phyloP scores from a whole-genome alignment of 129 eudicot genomes.

The Mikania micrantha region DNA sequence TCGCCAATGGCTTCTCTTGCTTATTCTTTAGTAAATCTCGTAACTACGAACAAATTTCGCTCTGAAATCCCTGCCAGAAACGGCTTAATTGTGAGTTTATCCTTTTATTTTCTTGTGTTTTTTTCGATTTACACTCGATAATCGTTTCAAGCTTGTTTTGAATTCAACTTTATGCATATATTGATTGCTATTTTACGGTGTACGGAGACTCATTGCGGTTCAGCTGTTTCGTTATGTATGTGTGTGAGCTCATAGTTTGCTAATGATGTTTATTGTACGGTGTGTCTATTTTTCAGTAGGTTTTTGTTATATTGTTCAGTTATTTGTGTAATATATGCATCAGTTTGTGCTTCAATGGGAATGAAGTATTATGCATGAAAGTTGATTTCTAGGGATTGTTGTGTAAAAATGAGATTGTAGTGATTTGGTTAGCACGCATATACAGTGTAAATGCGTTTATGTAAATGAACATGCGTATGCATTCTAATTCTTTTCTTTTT shows the following conservation, averaged over 20 bases:
- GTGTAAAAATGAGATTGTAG: not conserved
- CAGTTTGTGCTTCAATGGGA: not conserved
- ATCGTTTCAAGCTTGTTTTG: not conserved
- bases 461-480: not conserved
- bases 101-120: not conserved
- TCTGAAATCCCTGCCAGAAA: conserved; percentile 14
- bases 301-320: not conserved
- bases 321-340: not conserved
- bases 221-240: not conserved
- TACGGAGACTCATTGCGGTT: not conserved
- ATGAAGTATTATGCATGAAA: not conserved
- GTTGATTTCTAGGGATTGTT: not conserved
- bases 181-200: not conserved
- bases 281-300: not conserved
- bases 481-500: not conserved
- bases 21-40: conserved; percentile 9
- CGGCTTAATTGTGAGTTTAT: conserved; percentile 19
- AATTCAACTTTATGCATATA: not conserved
- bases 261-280: not conserved
- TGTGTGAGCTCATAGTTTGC: not conserved
- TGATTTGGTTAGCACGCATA: not conserved
- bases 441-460: not conserved
- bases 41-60: conserved; percentile 16
- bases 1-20: conserved; percentile 21
- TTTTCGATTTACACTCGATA: not conserved